Base-by-base conservation (phyloP, 495 filamentous ascomycete species). In the Tuber magnatum region DNA sequence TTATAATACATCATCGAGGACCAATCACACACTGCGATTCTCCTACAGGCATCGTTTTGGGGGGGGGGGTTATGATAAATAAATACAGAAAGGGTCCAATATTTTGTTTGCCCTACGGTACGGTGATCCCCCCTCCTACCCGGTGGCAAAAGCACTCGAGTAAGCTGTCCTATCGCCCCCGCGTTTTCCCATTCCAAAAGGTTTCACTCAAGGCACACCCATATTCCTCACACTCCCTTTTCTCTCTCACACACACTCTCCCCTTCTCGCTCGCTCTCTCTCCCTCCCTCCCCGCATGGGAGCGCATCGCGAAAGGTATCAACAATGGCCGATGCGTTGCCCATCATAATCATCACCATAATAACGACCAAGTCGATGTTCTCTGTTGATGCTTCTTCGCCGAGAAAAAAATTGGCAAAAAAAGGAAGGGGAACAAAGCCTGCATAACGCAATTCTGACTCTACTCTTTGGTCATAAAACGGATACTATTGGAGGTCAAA, bases 391-490 rank as follows among this genome's bases (percentile, higher is more conserved):
- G 48, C 48, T 56, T 28, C 12, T 75, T 75, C 70, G 69, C 16
- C 8, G 39, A 68, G 71, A 75, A 72, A 32, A 65, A 24, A 72
- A 74, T 40, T 40, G 2, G 7, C 7, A 40, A 40, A 40, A 40
- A 40, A 40, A n/a, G 8, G 24, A 71, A 48, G 75, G 56, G 72
- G 70, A 73, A 68, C 71, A 56, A 77, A 77, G 76, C 76, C 69
- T 70, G 16, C 43, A 38, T 39, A 76, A 32, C 74, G 74, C 73
- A 74, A 73, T 73, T 65, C 56, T 73, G 56, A 65, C 56, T 65
- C 56, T 68, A 65, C 73, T 48, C 14, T 51, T 74, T 41, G 35
- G 32, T 65, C 28, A 32, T 18, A 65, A 35, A 32, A 44, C 42
- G 16, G 14, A 28, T 28, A 41, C 43, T 38, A 24, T 48, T 69